Conservation (phyloP, 2,329 filamentous ascomycete genomes). For the Colletotrichum endophyticum region DNA sequence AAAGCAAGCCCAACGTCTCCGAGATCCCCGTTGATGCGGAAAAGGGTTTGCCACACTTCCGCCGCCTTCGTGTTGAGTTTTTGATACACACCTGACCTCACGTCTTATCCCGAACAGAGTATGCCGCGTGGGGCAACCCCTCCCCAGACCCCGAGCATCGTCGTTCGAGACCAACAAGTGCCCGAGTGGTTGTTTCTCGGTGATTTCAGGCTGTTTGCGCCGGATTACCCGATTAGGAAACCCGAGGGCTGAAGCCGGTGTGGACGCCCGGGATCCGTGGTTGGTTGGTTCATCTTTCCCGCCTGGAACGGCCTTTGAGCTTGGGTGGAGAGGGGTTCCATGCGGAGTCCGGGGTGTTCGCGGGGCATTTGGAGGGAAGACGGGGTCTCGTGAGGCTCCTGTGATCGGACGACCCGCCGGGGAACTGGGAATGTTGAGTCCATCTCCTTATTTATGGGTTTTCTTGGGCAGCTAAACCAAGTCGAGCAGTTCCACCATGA, state of each 20-base stretch:
- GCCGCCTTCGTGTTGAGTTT: neutral
- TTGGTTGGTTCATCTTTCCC: neutral
- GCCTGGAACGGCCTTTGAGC: neutral
- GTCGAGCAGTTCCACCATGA: neutral
- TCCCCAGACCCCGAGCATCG: neutral
- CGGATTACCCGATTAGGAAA: slow-evolving; percentile 14
- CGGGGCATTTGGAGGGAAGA: neutral
- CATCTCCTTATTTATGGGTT: neutral
- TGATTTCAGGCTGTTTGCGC: neutral
- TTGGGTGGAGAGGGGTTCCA: neutral
- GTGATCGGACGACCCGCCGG: neutral
- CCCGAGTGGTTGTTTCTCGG: neutral
- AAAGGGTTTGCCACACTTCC: neutral
- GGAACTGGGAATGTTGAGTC: neutral
- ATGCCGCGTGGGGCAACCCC: neutral
- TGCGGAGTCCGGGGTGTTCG: slow-evolving; percentile 1
- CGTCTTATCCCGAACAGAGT: neutral
- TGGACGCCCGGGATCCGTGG: neutral
- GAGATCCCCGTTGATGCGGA: neutral
- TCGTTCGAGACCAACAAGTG: neutral
- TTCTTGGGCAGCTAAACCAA: neutral
- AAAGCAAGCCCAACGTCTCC: neutral
- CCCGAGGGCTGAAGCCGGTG: neutral
- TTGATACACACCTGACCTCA: neutral
- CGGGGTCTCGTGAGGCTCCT: neutral